Evolutionary conservation across 179 eudicot genomes (phyloP).

Genomic region (Silene coronaria): DNA sequence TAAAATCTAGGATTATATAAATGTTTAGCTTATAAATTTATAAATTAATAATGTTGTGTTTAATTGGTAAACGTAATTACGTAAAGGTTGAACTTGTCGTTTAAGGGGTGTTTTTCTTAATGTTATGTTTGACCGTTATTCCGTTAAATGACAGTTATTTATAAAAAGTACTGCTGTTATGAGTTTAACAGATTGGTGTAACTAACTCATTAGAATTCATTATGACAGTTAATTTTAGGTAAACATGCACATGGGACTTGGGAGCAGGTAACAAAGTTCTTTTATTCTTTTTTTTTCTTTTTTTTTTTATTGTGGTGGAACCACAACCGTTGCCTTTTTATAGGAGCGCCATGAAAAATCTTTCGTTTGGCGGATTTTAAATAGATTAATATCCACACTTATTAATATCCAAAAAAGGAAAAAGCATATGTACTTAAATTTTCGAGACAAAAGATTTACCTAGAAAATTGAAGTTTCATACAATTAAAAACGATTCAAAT

Average conservation of each 20-base stretch:
- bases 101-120: neutral
- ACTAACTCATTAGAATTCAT: too few species aligned
- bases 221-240: too few species aligned
- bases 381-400: neutral
- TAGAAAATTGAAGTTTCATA: neutral
- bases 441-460: neutral
- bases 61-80: neutral
- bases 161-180: neutral
- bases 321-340: too few species aligned
- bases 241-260: too few species aligned
- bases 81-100: slow-evolving; percentile 12
- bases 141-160: slow-evolving; percentile 18
- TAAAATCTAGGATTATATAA: neutral
- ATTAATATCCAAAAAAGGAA: neutral
- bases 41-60: neutral
- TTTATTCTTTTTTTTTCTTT: too few species aligned
- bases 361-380: too few species aligned
- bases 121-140: slow-evolving; percentile 19
- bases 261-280: too few species aligned
- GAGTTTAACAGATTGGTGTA: too few species aligned
- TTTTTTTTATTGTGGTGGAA: too few species aligned
- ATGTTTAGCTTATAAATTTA: neutral
- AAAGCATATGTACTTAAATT: neutral
- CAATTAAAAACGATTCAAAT: neutral
- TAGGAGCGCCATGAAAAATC: too few species aligned